Percentiles rank a stretch among this genome's conserved stretches.
phyloP scores from a whole-genome alignment of 2,329 filamentous ascomycete genomes.

The Fusarium miscanthi region DNA sequence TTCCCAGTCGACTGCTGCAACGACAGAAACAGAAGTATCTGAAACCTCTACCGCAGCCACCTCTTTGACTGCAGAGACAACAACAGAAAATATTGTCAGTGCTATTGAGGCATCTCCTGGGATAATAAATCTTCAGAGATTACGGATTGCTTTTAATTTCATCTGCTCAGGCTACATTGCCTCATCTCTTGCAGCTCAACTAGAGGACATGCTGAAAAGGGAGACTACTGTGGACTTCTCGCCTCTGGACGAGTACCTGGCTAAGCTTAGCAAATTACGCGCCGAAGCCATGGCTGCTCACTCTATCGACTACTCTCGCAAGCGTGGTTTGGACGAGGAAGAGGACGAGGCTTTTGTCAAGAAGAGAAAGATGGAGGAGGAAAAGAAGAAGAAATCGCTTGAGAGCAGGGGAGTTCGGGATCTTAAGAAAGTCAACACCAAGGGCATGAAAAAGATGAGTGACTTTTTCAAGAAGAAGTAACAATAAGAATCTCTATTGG shows the following conservation, averaged over 20 bases:
- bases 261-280: conserved; percentile 72
- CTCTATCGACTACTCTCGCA: conserved; percentile 77
- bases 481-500: conserved; percentile 40
- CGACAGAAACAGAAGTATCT: conserved; percentile 53
- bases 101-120: conserved; percentile 60
- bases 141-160: conserved; percentile 73
- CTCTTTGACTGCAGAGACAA: conserved; percentile 52
- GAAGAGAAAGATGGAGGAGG: conserved; percentile 87
- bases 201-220: conserved; percentile 56
- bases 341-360: conserved; percentile 74
- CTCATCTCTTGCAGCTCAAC: conserved; percentile 52
- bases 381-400: conserved; percentile 82
- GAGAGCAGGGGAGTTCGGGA: conserved; percentile 82
- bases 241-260: conserved; percentile 76
- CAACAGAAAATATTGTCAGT: conserved; percentile 51
- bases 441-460: conserved; percentile 97
- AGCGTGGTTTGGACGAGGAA: conserved; percentile 74
- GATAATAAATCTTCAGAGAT: conserved; percentile 69
- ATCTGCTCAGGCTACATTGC: conserved; percentile 71
- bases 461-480: conserved; percentile 85
- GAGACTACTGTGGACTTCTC: conserved; percentile 69
- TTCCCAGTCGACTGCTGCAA: conserved; percentile 56
- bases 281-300: conserved; percentile 77
- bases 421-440: conserved; percentile 89
- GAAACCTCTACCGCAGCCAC: conserved; percentile 60